Conservation (phyloP, 2,329 filamentous ascomycete species). For the Xenoacremonium recifei region DNA sequence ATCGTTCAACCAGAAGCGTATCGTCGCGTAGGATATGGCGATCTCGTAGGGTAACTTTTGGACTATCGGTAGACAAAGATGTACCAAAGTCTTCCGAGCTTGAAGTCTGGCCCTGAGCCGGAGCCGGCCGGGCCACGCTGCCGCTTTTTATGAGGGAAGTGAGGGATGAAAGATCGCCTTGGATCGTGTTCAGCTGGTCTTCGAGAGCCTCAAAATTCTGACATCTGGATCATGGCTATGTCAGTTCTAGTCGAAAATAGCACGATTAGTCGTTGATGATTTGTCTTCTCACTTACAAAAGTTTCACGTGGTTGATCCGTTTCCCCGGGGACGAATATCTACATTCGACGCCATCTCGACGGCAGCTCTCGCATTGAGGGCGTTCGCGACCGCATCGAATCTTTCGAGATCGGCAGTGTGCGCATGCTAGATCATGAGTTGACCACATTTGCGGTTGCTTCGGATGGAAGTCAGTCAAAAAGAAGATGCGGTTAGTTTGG, state of each 20-base stretch:
- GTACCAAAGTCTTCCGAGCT: conserved; percentile 3
- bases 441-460: conserved; percentile 27
- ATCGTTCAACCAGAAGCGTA: conserved; percentile 18
- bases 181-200: conserved; percentile 24
- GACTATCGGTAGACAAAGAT: neutral
- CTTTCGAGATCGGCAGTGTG: conserved; percentile 26
- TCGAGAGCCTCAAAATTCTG: conserved; percentile 28
- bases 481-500: too few species aligned
- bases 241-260: too few species aligned
- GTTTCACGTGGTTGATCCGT: conserved; percentile 28
- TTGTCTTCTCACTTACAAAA: conserved; percentile 26
- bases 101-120: conserved; percentile 8
- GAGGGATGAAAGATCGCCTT: conserved; percentile 24
- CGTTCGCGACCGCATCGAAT: conserved; percentile 26
- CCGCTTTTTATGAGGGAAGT: conserved; percentile 23
- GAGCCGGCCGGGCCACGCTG: conserved; percentile 9
- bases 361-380: conserved; percentile 27
- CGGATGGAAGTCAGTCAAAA: conserved; percentile 10
- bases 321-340: conserved; percentile 28
- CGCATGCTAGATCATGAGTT: conserved; percentile 26
- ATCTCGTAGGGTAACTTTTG: conserved; percentile 7
- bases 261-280: too few species aligned
- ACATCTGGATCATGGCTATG: conserved; percentile 19
- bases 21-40: conserved; percentile 20
- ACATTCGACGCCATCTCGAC: conserved; percentile 27